Base-by-base conservation (phyloP, 2,329 filamentous ascomycete species). In the Penicillium sp. region DNA sequence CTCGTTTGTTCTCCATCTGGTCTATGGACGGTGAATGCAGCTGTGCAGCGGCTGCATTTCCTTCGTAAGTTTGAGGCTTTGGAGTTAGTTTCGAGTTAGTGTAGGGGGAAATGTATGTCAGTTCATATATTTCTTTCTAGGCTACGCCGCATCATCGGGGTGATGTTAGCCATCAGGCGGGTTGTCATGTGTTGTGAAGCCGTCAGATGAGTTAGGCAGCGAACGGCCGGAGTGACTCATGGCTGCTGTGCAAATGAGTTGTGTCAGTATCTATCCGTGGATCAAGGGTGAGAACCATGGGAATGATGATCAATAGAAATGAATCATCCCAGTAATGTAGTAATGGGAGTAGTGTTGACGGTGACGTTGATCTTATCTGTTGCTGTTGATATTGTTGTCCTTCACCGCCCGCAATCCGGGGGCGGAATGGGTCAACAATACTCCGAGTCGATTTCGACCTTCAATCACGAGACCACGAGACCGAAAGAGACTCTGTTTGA, bases 91-190 rank as follows among this genome's bases (percentile, higher is more conserved):
- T 29, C 6, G 14, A 13, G 31, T 37, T 43, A 26, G 18, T 16
- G 18, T 9, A 43, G 4, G 5, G 3, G 19, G 13, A 21, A n/a
- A 21, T 31, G 2, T 45, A 37, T 11, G 14, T 13, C 24, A 28
- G 7, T n/a, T 13, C 24, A 29, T 43, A 18, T 18, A 28, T 29
- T 18, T 28, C 23, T 10, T 21, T 33, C 21, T 2, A 28, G 10
- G 9, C 11, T 43, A 5, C 16, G 23, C 42, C 34, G n/a, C 28
- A 26, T 29, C 34, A 47, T 46, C 37, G 21, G 16, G 42, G 51
- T 62, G 54, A 58, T 54, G 55, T 26, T 26, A n/a, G 26, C 29
- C 42, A 60, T 62, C 59, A 62, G 57, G 59, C 52, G 59, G 54
- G 19, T 50, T 48, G 59, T 62, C 59, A 62, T 62, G 59, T 62